Evolutionary conservation across 495 filamentous ascomycete species (phyloP).

Genomic region (Xylaria acuta): DNA sequence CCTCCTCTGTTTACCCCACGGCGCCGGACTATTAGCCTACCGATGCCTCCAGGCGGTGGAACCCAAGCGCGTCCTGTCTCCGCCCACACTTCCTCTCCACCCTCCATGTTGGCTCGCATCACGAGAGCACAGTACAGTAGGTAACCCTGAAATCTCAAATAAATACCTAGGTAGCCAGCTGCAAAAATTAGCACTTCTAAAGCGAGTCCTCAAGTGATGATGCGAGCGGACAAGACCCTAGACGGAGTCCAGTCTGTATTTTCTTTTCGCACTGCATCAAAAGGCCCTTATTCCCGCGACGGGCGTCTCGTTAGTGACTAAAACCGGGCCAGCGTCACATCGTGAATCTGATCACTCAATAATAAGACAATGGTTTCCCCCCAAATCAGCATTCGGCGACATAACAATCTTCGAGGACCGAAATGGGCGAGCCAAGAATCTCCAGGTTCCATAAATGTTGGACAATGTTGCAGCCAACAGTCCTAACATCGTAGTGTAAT

Average conservation of each 20-base stretch:
- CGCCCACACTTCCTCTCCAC: neutral
- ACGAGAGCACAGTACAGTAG: neutral
- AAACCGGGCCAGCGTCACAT: slow-evolving; percentile 4
- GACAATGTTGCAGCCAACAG: neutral
- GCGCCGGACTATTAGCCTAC: slow-evolving; percentile 6
- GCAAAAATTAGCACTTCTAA: neutral
- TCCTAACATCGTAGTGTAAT: neutral
- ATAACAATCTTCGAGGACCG: neutral
- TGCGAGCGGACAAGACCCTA: neutral
- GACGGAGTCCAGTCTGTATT: no score
- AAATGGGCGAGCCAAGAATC: neutral
- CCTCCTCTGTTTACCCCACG: neutral
- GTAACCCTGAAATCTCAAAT: slow-evolving; percentile 8
- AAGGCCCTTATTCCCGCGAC: neutral
- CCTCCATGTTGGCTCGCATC: slow-evolving; percentile 6
- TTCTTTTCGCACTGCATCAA: neutral
- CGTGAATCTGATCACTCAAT: neutral
- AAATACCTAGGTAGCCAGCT: slow-evolving; percentile 1
- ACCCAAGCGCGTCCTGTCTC: neutral
- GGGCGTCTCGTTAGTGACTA: neutral
- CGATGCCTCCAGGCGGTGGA: neutral
- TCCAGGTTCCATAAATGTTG: neutral
- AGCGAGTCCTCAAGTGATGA: neutral
- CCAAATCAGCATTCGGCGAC: neutral
- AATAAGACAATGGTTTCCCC: neutral